A percentile compares a stretch with the other conserved stretches of the same genome.
phyloP scores from a whole-genome alignment of 257 asterid genomes.

The Solanum medicagineum region DNA sequence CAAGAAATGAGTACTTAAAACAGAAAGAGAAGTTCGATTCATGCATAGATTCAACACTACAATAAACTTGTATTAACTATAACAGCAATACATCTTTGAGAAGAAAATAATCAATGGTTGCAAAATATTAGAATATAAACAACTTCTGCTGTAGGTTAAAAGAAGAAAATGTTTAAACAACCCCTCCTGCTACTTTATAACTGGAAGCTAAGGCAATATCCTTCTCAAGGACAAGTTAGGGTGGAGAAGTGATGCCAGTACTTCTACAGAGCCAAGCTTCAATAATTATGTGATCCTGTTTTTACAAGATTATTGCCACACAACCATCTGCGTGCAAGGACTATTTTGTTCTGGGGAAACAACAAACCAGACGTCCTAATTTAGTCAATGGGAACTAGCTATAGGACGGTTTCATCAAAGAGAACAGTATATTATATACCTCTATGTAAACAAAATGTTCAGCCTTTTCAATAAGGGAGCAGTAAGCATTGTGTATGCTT shows the following conservation, averaged over 20 bases:
- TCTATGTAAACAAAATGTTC: slow-evolving; percentile 83
- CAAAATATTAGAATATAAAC: background rate
- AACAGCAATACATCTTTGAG: background rate
- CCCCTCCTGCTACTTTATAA: background rate
- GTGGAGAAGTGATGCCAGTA: background rate
- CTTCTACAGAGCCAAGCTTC: background rate
- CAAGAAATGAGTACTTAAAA: background rate
- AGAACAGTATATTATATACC: slow-evolving; percentile 29
- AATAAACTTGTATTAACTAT: background rate
- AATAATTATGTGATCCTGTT: background rate
- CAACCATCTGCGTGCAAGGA: background rate
- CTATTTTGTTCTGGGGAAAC: background rate
- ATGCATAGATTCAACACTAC: background rate
- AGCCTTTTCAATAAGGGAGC: slow-evolving; percentile 88
- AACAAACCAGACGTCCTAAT: background rate
- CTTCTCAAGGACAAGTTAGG: background rate
- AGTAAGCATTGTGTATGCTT: slow-evolving; percentile 85
- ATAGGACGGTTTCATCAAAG: background rate
- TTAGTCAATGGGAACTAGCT: background rate
- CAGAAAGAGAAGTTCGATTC: background rate
- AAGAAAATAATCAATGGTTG: background rate
- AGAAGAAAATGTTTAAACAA: background rate
- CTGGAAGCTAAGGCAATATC: background rate
- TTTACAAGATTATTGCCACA: background rate
- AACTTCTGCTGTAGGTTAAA: background rate